Percentiles rank a stretch among this genome's conserved stretches.
Evolutionary conservation across 169 alveolate genomes (phyloP).

Genomic region (Plasmodium billcollinsi): DNA sequence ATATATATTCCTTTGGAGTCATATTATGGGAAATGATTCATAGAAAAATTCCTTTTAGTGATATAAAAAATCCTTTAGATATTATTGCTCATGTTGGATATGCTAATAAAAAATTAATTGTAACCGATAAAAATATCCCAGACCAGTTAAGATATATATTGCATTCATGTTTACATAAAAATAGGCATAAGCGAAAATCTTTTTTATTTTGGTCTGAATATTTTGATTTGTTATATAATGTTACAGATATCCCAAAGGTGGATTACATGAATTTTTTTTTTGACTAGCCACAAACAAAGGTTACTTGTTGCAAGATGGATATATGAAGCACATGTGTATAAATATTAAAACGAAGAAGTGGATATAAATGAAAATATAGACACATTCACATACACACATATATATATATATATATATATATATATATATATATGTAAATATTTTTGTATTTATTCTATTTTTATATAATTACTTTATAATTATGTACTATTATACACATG

Average conservation of each 20-base stretch:
- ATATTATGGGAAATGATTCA: constrained; percentile 88
- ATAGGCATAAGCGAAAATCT: constrained; percentile 38
- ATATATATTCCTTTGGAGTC: constrained; percentile 89
- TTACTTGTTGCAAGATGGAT: too few relatives aligned
- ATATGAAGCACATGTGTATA: too few relatives aligned
- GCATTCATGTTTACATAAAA: constrained; percentile 46
- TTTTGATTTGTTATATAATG: constrained; percentile 25
- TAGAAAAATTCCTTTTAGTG: constrained; percentile 85
- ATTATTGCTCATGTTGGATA: constrained; percentile 82
- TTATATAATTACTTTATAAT: too few relatives aligned
- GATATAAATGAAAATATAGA: too few relatives aligned
- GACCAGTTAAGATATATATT: constrained; percentile 28
- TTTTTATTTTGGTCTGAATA: constrained; percentile 75
- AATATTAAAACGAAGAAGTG: too few relatives aligned
- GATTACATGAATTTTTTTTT: background rate
- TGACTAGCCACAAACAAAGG: background rate
- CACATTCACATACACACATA: too few relatives aligned
- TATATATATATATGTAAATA: too few relatives aligned
- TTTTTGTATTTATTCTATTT: too few relatives aligned
- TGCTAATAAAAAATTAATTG: constrained; percentile 37
- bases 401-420: too few relatives aligned
- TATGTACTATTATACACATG: too few relatives aligned
- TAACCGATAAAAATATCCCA: constrained; percentile 14
- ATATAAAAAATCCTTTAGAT: constrained; percentile 77
- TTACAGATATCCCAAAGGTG: background rate